phyloP scores from a whole-genome alignment of 2,329 filamentous ascomycete species.

The Penicillium vulpinum region DNA sequence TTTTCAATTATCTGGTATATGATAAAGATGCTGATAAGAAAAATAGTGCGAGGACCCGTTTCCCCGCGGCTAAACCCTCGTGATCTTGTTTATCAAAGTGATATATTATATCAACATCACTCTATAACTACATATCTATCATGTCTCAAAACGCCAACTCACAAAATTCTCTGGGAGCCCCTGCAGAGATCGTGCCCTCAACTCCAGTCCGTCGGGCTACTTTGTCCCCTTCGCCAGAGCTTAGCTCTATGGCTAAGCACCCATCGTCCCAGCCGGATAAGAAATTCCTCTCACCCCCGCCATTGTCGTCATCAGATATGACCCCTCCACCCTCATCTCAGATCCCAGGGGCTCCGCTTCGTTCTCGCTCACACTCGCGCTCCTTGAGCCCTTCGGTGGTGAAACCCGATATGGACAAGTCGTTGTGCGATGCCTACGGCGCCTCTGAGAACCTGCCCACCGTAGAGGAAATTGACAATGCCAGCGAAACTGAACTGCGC shows the following conservation, averaged over 20 bases:
- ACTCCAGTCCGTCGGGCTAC: slow-evolving; percentile 35
- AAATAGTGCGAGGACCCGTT: slow-evolving; percentile 24
- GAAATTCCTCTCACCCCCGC: slow-evolving; percentile 44
- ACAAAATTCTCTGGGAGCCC: slow-evolving; percentile 39
- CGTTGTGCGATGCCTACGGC: slow-evolving; percentile 44
- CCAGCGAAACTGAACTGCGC: slow-evolving; percentile 54
- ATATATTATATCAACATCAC: slow-evolving; percentile 3
- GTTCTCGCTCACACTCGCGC: slow-evolving; percentile 44
- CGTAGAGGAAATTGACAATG: slow-evolving; percentile 53
- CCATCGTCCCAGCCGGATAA: slow-evolving; percentile 38
- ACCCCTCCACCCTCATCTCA: slow-evolving; percentile 66
- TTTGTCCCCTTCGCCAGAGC: slow-evolving; percentile 40
- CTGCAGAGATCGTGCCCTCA: slow-evolving; percentile 41
- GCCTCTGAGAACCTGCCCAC: slow-evolving; percentile 49
- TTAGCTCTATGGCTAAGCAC: slow-evolving; percentile 31
- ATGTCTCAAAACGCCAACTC: slow-evolving; percentile 39
- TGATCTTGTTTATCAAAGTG: slow-evolving; percentile 5
- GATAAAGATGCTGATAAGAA: slow-evolving; percentile 9
- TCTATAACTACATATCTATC: slow-evolving; percentile 8
- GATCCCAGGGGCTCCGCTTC: slow-evolving; percentile 45
- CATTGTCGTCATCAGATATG: slow-evolving; percentile 53
- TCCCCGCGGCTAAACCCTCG: slow-evolving; percentile 19
- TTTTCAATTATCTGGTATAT: slow-evolving; percentile 8
- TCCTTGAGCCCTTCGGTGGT: slow-evolving; percentile 33
- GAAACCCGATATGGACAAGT: slow-evolving; percentile 50